Percentiles rank a stretch among this genome's conserved stretches.
These are phyloP conservation scores for Cladosporium sp. DNA, from an alignment of 2,329 filamentous ascomycete species.

Conservation along the genomic window DNA sequence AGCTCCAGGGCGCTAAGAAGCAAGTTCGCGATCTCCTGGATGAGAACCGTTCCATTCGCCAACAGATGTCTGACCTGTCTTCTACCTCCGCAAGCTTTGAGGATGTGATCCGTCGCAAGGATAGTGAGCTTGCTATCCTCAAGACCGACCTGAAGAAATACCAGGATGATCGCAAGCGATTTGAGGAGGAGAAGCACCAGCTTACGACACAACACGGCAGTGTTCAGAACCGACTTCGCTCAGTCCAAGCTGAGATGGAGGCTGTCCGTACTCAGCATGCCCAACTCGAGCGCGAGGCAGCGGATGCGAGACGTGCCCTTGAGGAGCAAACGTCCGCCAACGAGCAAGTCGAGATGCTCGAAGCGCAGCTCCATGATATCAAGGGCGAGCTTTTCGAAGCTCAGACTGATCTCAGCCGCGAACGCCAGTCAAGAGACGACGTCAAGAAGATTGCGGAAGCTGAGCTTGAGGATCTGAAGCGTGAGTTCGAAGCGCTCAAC, in stretches of 20 bases:
- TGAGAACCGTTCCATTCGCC: slow-evolving; percentile 76
- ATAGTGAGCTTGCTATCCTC: slow-evolving; percentile 82
- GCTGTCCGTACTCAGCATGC: slow-evolving; percentile 77
- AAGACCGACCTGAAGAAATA: slow-evolving; percentile 78
- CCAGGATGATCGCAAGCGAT: slow-evolving; percentile 69
- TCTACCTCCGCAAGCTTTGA: slow-evolving; percentile 92
- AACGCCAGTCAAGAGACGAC: slow-evolving; percentile 89
- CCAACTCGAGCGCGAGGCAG: slow-evolving; percentile 80
- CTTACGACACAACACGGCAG: slow-evolving; percentile 73
- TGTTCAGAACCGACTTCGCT: slow-evolving; percentile 66
- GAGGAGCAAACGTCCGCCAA: slow-evolving; percentile 88
- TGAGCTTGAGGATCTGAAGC: slow-evolving; percentile 72
- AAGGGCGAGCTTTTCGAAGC: slow-evolving; percentile 79
- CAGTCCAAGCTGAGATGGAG: slow-evolving; percentile 81
- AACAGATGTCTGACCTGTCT: slow-evolving; percentile 80
- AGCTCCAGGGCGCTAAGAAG: slow-evolving; percentile 65
- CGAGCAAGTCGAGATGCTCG: slow-evolving; percentile 77
- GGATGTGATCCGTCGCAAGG: slow-evolving; percentile 85
- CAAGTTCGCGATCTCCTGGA: slow-evolving; percentile 69
- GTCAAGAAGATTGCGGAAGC: slow-evolving; percentile 86
- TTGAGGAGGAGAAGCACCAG: slow-evolving; percentile 71
- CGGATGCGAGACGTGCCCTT: slow-evolving; percentile 78
- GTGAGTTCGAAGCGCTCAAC: slow-evolving; percentile 80
- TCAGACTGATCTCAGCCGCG: slow-evolving; percentile 82
- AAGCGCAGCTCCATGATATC: slow-evolving; percentile 79